These are phyloP conservation scores for Moesziomyces sp. DNA, from an alignment of 1,284 basidiomycete genomes.

Conservation along the genomic window DNA sequence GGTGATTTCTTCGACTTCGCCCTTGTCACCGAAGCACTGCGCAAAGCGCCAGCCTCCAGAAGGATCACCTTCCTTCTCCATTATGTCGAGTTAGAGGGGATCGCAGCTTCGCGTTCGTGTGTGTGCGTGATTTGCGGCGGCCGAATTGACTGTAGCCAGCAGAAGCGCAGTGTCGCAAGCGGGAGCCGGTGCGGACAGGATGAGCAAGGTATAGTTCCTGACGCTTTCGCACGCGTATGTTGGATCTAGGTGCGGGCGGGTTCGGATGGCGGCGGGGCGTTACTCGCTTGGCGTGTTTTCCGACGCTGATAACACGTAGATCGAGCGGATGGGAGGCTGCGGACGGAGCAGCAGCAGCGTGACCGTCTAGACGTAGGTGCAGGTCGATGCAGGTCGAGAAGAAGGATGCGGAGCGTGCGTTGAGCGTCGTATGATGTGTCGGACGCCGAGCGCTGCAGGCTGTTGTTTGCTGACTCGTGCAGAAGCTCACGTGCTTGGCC, in stretches of 20 bases:
- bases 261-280: background rate
- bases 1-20: constrained; percentile 96
- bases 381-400: background rate
- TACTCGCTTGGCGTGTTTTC: background rate
- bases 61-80: constrained; percentile 65
- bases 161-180: background rate
- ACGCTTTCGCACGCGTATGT: background rate
- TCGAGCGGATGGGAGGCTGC: background rate
- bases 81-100: constrained; percentile 15
- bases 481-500: background rate
- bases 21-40: constrained; percentile 88
- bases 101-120: background rate
- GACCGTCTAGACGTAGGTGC: background rate
- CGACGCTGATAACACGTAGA: background rate
- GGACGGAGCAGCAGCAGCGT: background rate
- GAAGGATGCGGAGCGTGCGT: background rate
- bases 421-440: background rate
- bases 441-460: background rate
- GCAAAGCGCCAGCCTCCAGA: constrained; percentile 87
- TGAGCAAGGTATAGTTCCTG: background rate
- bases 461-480: background rate
- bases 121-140: background rate
- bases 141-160: background rate
- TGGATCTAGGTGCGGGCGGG: background rate
- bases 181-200: background rate